Evolutionary conservation across 768 basidiomycete species (phyloP).

Genomic region (Hericium coralloides): DNA sequence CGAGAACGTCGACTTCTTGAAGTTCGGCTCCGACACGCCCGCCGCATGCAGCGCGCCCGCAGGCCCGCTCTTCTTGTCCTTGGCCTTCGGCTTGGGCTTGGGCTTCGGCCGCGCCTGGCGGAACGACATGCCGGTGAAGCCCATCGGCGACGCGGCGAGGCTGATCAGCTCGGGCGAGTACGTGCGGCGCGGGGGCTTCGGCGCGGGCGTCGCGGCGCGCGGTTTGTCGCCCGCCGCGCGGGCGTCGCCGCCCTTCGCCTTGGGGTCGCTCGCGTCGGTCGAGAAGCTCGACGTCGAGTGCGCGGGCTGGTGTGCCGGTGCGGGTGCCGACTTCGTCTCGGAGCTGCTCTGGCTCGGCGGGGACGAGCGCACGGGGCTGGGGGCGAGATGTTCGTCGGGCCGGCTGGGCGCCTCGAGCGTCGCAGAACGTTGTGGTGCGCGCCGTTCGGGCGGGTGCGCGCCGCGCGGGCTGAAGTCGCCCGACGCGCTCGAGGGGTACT

Average conservation of each 20-base stretch:
- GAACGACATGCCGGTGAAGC: constrained; percentile 3
- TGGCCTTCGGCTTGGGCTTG: constrained; percentile 1
- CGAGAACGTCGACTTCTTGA: neutral
- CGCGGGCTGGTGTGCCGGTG: neutral
- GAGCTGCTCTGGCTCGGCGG: neutral
- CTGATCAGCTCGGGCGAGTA: neutral
- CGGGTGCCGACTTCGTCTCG: neutral
- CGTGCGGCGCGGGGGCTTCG: neutral
- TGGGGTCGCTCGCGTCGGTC: neutral
- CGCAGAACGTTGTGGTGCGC: neutral
- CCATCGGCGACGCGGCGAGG: neutral
- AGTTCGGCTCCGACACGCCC: constrained; percentile 2
- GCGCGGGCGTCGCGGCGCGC: neutral
- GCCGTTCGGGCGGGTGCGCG: neutral
- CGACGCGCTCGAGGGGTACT: neutral
- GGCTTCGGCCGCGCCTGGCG: constrained; percentile 4
- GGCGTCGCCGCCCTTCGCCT: neutral
- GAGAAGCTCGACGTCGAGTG: neutral
- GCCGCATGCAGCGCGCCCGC: neutral
- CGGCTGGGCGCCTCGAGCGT: neutral
- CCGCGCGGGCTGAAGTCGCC: neutral
- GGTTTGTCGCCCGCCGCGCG: neutral
- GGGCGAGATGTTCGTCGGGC: neutral
- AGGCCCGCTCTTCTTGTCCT: neutral
- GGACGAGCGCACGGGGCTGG: neutral